Evolutionary conservation across 2,329 filamentous ascomycete species (phyloP), one percentile per base, ranked within the genome.

Genomic region (Tolypocladium inflatum): DNA sequence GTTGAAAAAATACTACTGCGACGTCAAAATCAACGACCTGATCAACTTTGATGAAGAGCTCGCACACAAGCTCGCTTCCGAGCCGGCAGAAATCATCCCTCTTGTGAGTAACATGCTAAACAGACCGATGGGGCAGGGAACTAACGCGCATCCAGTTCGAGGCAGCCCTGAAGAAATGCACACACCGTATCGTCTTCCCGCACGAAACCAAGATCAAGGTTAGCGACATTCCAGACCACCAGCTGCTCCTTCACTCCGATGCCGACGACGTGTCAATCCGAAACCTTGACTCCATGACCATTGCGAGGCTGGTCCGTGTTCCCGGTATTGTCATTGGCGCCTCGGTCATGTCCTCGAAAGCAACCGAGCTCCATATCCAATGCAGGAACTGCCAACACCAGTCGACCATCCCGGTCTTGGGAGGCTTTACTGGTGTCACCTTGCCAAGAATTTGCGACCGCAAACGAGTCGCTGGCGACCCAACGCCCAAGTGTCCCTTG

Each of bases 241-340:
- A 99, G 73, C 85, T 99, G 37, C 88, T 99, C 58, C 85, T 99
- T 54, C 92, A 97, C 74, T 97, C 94, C 55, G 90, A 87, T 59
- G 91, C 91, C 63, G 88, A 93, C 56, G 87, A 95, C 71, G 91
- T 92, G 37, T 94, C 93, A 0, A 97, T 99, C 66, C 89, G 94
- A 63, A 91, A 97, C 64, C 83, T 99, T 43, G 94, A 95, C 66
- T 95, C 94, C 10, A 88, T 89, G 62, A 93, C 91, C 62, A 95
- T 99, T 64, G 91, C 93, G 6, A 87, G 91, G 65, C 87, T 99
- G n/a, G 93, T 99, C 43, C 86, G 93, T 58, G 96, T 99, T 58
- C 94, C 94, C 1, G 95, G 94, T 55, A 99, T 99, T 63, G 91
- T 99, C 60, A 99, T 99, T 63, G 93, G 94, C 53, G 94, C 94